Evolutionary conservation across 768 basidiomycete species (phyloP).

Genomic region (Termitomyces sp.): DNA sequence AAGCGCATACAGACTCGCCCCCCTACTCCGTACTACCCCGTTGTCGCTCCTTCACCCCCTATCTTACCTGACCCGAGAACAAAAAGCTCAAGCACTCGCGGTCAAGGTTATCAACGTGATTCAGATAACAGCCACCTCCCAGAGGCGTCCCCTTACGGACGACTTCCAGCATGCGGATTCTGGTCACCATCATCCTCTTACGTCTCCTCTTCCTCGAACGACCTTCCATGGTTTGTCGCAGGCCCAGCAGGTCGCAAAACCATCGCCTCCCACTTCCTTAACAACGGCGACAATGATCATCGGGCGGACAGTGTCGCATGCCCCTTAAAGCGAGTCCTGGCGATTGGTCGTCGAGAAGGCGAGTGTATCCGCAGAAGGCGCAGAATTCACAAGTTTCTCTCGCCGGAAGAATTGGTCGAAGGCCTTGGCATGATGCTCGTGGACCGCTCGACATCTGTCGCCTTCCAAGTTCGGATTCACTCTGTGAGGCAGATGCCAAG

Average conservation of each 20-base stretch:
- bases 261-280: not conserved
- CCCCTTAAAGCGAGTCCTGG: not conserved
- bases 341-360: slow-evolving; percentile 1
- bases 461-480: not conserved
- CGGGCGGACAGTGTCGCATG: too few species aligned
- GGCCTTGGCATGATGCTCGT: not conserved
- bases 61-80: not conserved
- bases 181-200: not conserved
- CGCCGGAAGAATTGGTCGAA: not conserved
- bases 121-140: not conserved
- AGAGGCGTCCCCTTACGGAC: not conserved
- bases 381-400: not conserved
- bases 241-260: not conserved
- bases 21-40: not conserved
- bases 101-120: not conserved
- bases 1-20: not conserved
- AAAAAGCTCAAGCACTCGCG: not conserved
- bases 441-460: not conserved
- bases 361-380: not conserved
- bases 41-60: too few species aligned
- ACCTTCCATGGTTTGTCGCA: not conserved
- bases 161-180: not conserved
- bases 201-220: not conserved
- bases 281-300: not conserved
- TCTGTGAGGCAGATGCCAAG: not conserved